These are phyloP conservation scores for Arthroderma sp. DNA, from an alignment of 2,329 filamentous ascomycete genomes.

Conservation along the genomic window DNA sequence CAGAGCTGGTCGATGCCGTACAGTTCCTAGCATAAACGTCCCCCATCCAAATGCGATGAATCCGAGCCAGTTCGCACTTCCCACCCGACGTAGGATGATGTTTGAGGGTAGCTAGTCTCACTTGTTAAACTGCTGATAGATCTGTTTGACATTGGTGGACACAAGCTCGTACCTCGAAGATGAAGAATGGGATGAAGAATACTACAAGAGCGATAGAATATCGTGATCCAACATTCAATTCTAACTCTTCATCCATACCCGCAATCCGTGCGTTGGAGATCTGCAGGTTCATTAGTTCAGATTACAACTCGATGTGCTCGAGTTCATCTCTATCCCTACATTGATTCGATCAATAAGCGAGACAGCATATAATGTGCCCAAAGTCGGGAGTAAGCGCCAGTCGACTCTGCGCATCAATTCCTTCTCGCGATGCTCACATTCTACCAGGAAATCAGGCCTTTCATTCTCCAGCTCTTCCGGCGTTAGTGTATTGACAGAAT, in stretches of 20 bases:
- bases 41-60: slow-evolving; percentile 10
- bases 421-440: slow-evolving; percentile 16
- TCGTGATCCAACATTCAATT: slow-evolving; percentile 7
- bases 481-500: too few relatives aligned
- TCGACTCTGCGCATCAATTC: slow-evolving; percentile 42
- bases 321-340: slow-evolving; percentile 23
- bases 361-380: slow-evolving; percentile 58
- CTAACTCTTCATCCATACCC: slow-evolving; percentile 9
- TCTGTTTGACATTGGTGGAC: too few relatives aligned
- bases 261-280: slow-evolving; percentile 9
- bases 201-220: slow-evolving; percentile 10
- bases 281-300: background rate
- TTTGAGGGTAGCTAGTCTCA: slow-evolving; percentile 8
- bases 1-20: background rate
- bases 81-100: slow-evolving; percentile 9
- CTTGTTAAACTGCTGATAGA: background rate
- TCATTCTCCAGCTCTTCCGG: slow-evolving; percentile 1
- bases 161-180: slow-evolving; percentile 10
- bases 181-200: slow-evolving; percentile 14
- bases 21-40: slow-evolving; percentile 7
- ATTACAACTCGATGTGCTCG: background rate
- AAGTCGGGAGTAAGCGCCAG: slow-evolving; percentile 46
- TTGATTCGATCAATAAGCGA: slow-evolving; percentile 70
- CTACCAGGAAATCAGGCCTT: slow-evolving; percentile 1
- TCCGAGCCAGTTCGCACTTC: slow-evolving; percentile 9